Evolutionary conservation across 495 filamentous ascomycete species (phyloP).

Genomic region (Aspergillus sparsus): DNA sequence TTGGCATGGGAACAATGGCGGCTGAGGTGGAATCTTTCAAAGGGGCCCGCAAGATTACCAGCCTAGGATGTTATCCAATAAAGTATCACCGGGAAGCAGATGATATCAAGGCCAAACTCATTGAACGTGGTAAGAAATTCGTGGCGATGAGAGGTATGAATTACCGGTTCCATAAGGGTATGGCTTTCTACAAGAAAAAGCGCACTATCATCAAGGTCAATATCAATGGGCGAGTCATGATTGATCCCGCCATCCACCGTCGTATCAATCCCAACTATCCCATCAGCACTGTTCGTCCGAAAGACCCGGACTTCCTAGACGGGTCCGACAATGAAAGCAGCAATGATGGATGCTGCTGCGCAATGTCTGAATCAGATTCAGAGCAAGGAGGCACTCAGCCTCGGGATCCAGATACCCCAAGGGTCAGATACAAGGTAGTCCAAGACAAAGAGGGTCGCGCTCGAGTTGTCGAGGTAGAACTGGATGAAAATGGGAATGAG

Average conservation of each 20-base stretch:
- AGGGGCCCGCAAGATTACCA: constrained; percentile 79
- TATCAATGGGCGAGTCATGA: constrained; percentile 89
- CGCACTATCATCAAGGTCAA: constrained; percentile 78
- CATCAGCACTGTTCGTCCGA: constrained; percentile 75
- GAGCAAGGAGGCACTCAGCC: constrained; percentile 33
- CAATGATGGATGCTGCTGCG: constrained; percentile 43
- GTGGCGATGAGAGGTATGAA: constrained; percentile 78
- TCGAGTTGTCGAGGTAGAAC: constrained; percentile 59
- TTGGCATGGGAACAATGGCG: constrained; percentile 69
- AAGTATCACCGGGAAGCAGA: constrained; percentile 78
- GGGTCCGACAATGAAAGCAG: constrained; percentile 50
- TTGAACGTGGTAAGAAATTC: constrained; percentile 87
- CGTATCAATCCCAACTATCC: constrained; percentile 88
- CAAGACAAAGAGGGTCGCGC: constrained; percentile 62
- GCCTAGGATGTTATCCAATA: constrained; percentile 75
- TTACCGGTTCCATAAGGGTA: constrained; percentile 79
- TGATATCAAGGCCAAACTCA: constrained; percentile 62
- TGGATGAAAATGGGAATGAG: constrained; percentile 63
- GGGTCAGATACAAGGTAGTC: constrained; percentile 65
- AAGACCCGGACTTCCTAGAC: constrained; percentile 69
- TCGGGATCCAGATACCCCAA: constrained; percentile 54
- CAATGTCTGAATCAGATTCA: constrained; percentile 54
- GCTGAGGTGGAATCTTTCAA: constrained; percentile 78
- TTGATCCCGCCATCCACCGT: constrained; percentile 83
- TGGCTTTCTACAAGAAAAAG: constrained; percentile 84